phyloP scores from a whole-genome alignment of 805 yeast species.

The Cyberlindnera bimundalis region DNA sequence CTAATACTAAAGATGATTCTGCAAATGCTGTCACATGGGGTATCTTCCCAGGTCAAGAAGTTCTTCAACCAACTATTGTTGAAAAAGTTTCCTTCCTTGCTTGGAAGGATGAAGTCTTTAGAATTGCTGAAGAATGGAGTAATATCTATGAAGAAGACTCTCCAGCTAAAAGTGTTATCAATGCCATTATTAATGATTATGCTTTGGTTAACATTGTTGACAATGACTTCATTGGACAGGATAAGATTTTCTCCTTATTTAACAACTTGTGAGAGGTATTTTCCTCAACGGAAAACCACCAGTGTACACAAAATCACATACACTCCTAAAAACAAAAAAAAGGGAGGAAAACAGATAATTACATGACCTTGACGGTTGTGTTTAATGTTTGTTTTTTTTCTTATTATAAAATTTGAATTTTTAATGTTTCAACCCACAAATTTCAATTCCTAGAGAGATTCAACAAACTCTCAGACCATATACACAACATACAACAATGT shows the following conservation, averaged over 20 bases:
- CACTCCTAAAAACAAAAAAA: too few relatives aligned
- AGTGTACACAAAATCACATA: too few relatives aligned
- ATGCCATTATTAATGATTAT: conserved; percentile 51
- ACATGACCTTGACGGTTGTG: conserved; percentile 1
- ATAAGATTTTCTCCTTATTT: conserved; percentile 55
- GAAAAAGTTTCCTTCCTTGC: conserved; percentile 90
- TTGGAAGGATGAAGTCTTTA: conserved; percentile 94
- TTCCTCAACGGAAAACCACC: background rate
- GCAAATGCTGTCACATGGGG: conserved; percentile 99
- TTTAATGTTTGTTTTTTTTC: too few relatives aligned
- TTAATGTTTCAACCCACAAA: conserved; percentile 5
- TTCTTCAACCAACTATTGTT: conserved; percentile 93
- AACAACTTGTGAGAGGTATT: conserved; percentile 24
- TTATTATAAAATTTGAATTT: too few relatives aligned
- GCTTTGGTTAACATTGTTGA: conserved; percentile 86
- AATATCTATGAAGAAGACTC: conserved; percentile 41
- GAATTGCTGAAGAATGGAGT: conserved; percentile 80
- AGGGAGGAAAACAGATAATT: too few relatives aligned
- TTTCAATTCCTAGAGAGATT: conserved; percentile 9
- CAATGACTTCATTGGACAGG: conserved; percentile 67
- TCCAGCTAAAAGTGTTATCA: conserved; percentile 34
- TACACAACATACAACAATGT: too few relatives aligned
- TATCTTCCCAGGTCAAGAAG: conserved; percentile 92
- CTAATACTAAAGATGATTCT: conserved; percentile 66
- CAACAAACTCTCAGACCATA: conserved; percentile 4